Base-by-base conservation (phyloP, 441 rosid genomes). In the Syzygium syzygioides region DNA sequence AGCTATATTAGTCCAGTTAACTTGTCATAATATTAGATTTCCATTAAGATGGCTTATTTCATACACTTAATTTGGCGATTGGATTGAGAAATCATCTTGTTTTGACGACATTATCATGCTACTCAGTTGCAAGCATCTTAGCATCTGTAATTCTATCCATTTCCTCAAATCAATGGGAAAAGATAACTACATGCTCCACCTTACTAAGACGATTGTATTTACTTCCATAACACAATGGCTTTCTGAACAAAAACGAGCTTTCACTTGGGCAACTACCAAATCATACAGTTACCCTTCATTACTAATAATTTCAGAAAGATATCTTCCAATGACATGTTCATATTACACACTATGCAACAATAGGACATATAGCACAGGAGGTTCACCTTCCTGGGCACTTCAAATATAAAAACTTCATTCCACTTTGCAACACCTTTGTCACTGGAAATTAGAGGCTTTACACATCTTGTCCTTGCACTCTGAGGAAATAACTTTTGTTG, bases 381-480 rank as follows among this genome's bases (percentile, higher is more conserved):
- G 66, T 53, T 68, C 88, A 96, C 99, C 98, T 95, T 95, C 90
- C 92, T 89, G 83, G 99, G 99, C 92, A 98, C 95, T 94, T 98
- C 99, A 93, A 98, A 97, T 88, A 98, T 94, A 92, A 98, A 97
- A 91, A 96, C 91, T 91, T 98, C 99, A 93, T 97, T 97, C 99
- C 99, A 98, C 92, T 93, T 95, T 80, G 96, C 98, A 87, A 91
- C 89, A 89, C 95, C 97, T 89, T 91, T 90, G 88, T 88, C 93
- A 55, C 89, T 88, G 79, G 93, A 89, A 90, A 94, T 90, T n/a
- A 92, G 90, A 88, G 99, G 99, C 94, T 94, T 96, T 88, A 95
- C 97, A 66, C 99, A 98, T 95, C 95, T 98, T 89, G 99, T 98
- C 95, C 99, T 96, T 53, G 98, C 99, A 94, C 99, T 98, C 92